Evolutionary conservation across 148 eudicot genomes (phyloP).

Genomic region (Diospyros lotus): DNA sequence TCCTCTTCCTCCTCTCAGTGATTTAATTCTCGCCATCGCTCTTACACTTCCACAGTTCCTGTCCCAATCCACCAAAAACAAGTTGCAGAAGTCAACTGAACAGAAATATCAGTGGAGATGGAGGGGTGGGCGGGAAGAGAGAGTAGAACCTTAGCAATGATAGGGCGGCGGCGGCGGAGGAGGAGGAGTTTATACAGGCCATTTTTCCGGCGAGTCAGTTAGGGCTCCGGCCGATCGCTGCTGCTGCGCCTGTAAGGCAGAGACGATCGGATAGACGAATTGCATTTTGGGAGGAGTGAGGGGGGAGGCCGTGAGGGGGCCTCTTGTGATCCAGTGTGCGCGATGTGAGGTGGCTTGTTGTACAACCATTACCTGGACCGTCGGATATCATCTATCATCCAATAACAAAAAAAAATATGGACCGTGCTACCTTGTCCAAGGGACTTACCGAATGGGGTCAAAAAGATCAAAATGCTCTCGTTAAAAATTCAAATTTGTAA

Average conservation of each 20-base stretch:
- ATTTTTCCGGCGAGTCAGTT: no score
- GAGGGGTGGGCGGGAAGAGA: background rate
- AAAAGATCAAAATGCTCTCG: no score
- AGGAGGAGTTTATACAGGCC: no score
- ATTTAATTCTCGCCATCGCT: constrained; percentile 17
- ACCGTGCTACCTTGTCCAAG: no score
- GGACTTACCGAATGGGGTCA: no score
- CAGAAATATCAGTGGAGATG: background rate
- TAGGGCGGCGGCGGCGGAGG: no score
- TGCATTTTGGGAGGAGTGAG: background rate
- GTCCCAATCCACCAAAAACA: constrained; percentile 7
- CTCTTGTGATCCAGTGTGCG: background rate
- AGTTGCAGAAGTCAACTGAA: background rate
- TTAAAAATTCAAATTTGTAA: no score
- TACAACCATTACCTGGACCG: background rate
- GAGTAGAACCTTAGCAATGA: background rate
- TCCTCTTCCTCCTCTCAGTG: background rate
- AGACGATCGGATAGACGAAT: constrained; percentile 6
- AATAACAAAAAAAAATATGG: no score
- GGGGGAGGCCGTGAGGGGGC: background rate
- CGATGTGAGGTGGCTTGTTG: background rate
- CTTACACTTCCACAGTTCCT: constrained; percentile 18
- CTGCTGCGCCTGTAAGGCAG: background rate
- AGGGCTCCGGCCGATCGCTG: no score
- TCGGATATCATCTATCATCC: background rate